Percentiles rank a stretch among this genome's conserved stretches.
These are phyloP conservation scores for Nigrospora osmanthi DNA, from an alignment of 2,329 filamentous ascomycete genomes.

Conservation along the genomic window DNA sequence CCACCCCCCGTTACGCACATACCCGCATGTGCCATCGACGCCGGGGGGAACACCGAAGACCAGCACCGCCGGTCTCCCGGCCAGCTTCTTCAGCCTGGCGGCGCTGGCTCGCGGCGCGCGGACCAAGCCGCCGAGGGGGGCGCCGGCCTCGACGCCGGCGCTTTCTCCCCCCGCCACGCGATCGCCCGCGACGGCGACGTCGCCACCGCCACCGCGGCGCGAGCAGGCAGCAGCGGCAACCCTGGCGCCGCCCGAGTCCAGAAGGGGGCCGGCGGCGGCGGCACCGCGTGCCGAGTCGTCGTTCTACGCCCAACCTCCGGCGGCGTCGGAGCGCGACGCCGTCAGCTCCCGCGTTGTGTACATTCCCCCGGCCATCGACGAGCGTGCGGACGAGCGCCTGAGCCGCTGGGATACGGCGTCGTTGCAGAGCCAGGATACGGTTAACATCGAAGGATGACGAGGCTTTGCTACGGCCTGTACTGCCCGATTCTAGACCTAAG, in stretches of 20 bases:
- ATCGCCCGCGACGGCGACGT: background rate
- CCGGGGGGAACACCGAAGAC: too few relatives aligned
- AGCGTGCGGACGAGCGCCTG: background rate
- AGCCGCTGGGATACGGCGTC: background rate
- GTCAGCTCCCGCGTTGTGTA: background rate
- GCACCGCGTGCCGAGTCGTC: background rate
- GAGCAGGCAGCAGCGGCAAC: background rate
- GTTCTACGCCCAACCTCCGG: background rate
- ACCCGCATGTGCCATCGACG: too few relatives aligned
- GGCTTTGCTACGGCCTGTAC: too few relatives aligned
- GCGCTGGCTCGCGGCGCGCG: background rate
- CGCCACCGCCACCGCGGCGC: background rate
- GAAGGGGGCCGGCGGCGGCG: background rate
- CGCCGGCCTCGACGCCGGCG: background rate
- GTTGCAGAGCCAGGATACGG: background rate
- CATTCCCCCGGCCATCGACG: background rate
- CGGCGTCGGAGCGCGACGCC: background rate
- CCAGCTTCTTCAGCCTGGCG: slow-evolving; percentile 1
- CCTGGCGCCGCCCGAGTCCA: background rate
- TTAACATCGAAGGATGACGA: too few relatives aligned
- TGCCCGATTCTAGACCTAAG: too few relatives aligned
- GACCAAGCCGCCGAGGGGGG: background rate
- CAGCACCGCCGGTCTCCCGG: background rate
- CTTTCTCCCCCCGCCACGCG: background rate
- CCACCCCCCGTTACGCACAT: background rate